These are phyloP conservation scores for Microascus cirrosus DNA, from an alignment of 2,329 filamentous ascomycete species.

Conservation along the genomic window DNA sequence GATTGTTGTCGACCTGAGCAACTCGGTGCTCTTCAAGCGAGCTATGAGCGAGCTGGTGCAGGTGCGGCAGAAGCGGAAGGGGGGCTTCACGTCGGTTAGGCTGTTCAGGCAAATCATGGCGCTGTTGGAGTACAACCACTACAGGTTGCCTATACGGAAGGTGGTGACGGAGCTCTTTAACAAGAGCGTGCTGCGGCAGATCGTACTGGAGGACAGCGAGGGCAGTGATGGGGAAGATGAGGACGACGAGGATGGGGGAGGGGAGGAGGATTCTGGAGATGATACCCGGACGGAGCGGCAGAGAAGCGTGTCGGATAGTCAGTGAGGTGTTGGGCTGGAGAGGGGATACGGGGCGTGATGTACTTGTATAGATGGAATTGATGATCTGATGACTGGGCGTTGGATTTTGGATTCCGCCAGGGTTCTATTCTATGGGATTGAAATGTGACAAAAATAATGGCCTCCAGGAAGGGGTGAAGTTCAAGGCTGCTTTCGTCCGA, in stretches of 20 bases:
- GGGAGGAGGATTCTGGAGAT: conserved; percentile 36
- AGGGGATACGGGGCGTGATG: neutral
- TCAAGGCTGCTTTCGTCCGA: too few relatives aligned
- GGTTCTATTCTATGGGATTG: too few relatives aligned
- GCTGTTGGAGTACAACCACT: conserved; percentile 81
- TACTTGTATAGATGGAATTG: neutral
- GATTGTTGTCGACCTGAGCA: conserved; percentile 78
- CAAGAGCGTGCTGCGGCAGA: conserved; percentile 71
- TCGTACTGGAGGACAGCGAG: conserved; percentile 62
- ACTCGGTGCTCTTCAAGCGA: conserved; percentile 84
- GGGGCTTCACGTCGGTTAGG: conserved; percentile 62
- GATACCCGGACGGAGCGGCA: conserved; percentile 43
- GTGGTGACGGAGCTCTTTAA: conserved; percentile 94
- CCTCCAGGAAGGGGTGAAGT: too few relatives aligned
- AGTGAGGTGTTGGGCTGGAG: neutral
- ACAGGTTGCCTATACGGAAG: conserved; percentile 72
- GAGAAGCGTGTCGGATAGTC: conserved; percentile 32
- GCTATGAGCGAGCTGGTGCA: conserved; percentile 72
- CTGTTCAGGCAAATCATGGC: conserved; percentile 81
- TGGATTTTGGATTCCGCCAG: neutral
- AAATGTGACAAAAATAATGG: too few relatives aligned
- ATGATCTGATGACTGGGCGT: neutral
- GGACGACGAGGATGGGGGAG: conserved; percentile 45
- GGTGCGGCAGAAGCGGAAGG: conserved; percentile 64
- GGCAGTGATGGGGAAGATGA: conserved; percentile 43